A percentile compares a stretch with the other conserved stretches of the same genome.
phyloP scores from a whole-genome alignment of 805 yeast species.

The Cyberlindnera saturnus region DNA sequence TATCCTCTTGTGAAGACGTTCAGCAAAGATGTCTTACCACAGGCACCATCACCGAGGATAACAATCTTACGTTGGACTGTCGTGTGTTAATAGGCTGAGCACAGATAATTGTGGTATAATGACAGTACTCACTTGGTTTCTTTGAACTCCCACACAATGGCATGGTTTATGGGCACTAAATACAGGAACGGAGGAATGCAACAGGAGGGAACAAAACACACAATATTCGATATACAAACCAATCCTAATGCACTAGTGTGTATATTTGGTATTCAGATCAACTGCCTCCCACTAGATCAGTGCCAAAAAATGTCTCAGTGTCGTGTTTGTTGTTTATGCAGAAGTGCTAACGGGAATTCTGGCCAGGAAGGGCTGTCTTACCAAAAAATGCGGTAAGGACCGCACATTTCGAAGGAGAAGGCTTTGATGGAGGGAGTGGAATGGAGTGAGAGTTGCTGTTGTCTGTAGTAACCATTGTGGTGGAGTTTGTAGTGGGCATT shows the following conservation, averaged over 20 bases:
- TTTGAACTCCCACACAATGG: slow-evolving; percentile 39
- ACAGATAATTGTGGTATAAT: neutral
- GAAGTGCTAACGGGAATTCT: neutral
- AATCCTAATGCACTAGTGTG: too few relatives aligned
- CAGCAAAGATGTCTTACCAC: slow-evolving; percentile 92
- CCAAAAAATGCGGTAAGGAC: neutral
- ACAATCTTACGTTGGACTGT: slow-evolving; percentile 85
- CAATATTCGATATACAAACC: too few relatives aligned
- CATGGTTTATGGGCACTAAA: slow-evolving; percentile 21
- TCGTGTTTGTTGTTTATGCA: neutral
- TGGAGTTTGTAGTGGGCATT: too few relatives aligned
- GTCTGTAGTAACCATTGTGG: too few relatives aligned
- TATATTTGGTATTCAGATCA: too few relatives aligned
- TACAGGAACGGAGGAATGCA: too few relatives aligned
- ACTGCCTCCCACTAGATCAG: too few relatives aligned
- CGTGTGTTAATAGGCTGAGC: neutral
- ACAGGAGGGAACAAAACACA: too few relatives aligned
- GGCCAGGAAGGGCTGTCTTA: neutral
- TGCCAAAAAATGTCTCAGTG: too few relatives aligned
- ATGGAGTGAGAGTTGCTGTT: too few relatives aligned
- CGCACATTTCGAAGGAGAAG: too few relatives aligned
- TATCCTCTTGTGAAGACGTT: slow-evolving; percentile 96
- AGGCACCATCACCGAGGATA: slow-evolving; percentile 96
- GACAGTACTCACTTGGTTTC: slow-evolving; percentile 27
- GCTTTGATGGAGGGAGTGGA: too few relatives aligned